phyloP scores from a whole-genome alignment of 2,329 filamentous ascomycete species.

The Dothideomycetidae sp. region DNA sequence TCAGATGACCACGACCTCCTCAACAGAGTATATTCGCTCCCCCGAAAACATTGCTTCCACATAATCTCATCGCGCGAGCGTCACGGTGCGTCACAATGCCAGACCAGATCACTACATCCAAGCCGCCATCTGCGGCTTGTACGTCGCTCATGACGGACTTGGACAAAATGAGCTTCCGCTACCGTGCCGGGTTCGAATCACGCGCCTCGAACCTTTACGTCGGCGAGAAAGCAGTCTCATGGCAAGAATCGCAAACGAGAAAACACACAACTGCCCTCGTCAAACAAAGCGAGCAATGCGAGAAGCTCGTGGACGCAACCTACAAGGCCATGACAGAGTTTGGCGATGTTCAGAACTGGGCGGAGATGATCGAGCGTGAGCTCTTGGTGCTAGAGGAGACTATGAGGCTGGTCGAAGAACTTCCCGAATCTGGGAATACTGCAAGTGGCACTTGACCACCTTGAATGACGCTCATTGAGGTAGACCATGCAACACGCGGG shows the following conservation, averaged over 20 bases:
- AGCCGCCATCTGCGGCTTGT: slow-evolving; percentile 32
- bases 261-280: slow-evolving; percentile 36
- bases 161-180: slow-evolving; percentile 47
- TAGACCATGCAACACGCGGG: no score
- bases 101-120: slow-evolving; percentile 2
- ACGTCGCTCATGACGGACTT: slow-evolving; percentile 37
- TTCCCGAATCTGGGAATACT: slow-evolving; percentile 11
- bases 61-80: no score
- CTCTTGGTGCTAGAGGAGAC: slow-evolving; percentile 26
- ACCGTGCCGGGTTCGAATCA: slow-evolving; percentile 53
- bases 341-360: slow-evolving; percentile 76
- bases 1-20: no score
- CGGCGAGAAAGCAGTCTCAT: slow-evolving; percentile 50
- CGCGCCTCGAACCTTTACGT: slow-evolving; percentile 56
- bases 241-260: slow-evolving; percentile 52
- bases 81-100: not conserved
- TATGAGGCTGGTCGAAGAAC: slow-evolving; percentile 21
- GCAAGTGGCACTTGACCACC: slow-evolving; percentile 9
- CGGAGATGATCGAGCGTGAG: slow-evolving; percentile 53
- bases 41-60: no score
- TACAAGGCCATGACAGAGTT: slow-evolving; percentile 58
- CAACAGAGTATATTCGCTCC: no score
- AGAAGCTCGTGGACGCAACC: slow-evolving; percentile 45
- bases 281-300: slow-evolving; percentile 25
- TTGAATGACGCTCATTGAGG: no score